These are phyloP conservation scores for Xylaria sp. DNA, from an alignment of 2,329 filamentous ascomycete species.

Conservation along the genomic window DNA sequence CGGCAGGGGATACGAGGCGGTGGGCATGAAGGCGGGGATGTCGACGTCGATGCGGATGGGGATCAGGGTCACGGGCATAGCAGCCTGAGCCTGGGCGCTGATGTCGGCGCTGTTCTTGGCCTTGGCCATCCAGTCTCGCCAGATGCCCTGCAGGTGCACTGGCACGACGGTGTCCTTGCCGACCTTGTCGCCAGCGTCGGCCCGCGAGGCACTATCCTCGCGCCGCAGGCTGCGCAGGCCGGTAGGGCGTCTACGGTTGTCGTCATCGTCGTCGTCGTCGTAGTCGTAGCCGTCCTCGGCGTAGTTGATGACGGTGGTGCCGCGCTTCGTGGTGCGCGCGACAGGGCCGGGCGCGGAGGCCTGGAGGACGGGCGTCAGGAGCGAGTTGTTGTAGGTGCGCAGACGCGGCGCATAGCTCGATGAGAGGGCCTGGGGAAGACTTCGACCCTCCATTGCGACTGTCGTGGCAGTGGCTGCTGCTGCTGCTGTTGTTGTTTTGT, in stretches of 20 bases:
- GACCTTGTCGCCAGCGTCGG: slow-evolving; percentile 77
- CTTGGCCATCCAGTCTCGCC: slow-evolving; percentile 95
- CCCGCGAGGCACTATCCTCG: slow-evolving; percentile 73
- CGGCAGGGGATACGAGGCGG: slow-evolving; percentile 71
- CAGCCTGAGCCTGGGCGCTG: slow-evolving; percentile 72
- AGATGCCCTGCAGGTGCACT: slow-evolving; percentile 88
- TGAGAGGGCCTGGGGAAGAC: slow-evolving; percentile 82
- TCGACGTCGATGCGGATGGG: slow-evolving; percentile 97
- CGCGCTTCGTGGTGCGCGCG: slow-evolving; percentile 93
- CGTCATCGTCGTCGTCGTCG: slow-evolving; percentile 76
- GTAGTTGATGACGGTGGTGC: slow-evolving; percentile 96
- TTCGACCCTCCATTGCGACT: slow-evolving; percentile 58
- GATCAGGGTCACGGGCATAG: slow-evolving; percentile 87
- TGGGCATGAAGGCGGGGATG: slow-evolving; percentile 78
- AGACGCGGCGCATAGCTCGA: slow-evolving; percentile 92
- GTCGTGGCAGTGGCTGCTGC: not conserved
- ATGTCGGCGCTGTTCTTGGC: slow-evolving; percentile 66
- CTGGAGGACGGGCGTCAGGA: slow-evolving; percentile 85
- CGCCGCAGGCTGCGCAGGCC: slow-evolving; percentile 84
- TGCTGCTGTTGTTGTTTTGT: not conserved
- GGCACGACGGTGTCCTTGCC: slow-evolving; percentile 84
- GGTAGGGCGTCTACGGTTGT: slow-evolving; percentile 80
- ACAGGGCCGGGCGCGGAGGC: slow-evolving; percentile 72
- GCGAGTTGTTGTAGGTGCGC: slow-evolving; percentile 89
- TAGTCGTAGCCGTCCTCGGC: slow-evolving; percentile 96